Base-by-base conservation (phyloP, 2,329 filamentous ascomycete species). In the Dactylonectria macrodidyma region DNA sequence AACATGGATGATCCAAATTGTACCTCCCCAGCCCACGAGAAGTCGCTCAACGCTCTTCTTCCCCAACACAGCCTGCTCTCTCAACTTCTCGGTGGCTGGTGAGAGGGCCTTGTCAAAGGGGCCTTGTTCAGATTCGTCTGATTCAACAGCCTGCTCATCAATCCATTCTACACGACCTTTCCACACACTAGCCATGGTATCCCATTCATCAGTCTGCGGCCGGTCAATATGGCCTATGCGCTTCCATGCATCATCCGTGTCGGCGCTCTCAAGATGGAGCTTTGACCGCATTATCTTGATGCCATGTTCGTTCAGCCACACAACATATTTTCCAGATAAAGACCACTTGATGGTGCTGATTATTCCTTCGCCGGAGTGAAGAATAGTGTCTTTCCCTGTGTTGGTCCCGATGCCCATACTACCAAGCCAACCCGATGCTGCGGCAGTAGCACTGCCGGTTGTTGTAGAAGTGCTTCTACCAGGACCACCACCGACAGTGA, bases 271-370 rank as follows among this genome's bases (percentile, higher is more conserved):
- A 5, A 98, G 86, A 73, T 95, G 90, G 22, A 97, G 78, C 78
- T 96, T 94, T 5, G 94, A 94, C 44, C 96, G 90, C 95, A 98
- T 98, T 68, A 99, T 96, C 80, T 98, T 98, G 78, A 98, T 97
- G 4, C 96, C 96, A 76, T 97, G 92, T 81, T 99, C 96, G 76
- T 98, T 99, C 47, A 97, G 88, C 96, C 96, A 99, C 0, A 91
- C 93, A 1, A 98, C 93, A 77, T 95, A 98, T 81, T 93, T 96
- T 1, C 96, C 95, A 0, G 94, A 95, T 47, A 95, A 80, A 0
- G 95, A 98, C 95, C 95, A 99, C 80, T 97, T 95, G 77, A 99
- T 96, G 3, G 91, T 93, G 78, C 90, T 95, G 70, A 99, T 96
- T 2, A 91, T 90, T 3, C 96, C 96, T 82, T 99, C 97, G 2